phyloP scores from a whole-genome alignment of 148 eudicot species.

The Spergularia bocconei region DNA sequence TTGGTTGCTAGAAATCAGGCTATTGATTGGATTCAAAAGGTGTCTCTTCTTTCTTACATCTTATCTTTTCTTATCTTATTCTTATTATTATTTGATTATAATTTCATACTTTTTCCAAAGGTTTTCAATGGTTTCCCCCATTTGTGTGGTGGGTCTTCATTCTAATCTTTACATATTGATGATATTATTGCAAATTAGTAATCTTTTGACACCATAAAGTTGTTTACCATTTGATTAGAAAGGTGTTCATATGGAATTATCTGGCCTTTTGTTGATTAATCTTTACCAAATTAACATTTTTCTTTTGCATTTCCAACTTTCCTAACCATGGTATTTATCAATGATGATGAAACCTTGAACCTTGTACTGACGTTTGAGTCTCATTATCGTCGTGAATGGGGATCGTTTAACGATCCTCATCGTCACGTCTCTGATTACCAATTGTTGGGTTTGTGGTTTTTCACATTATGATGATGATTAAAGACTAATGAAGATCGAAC shows the following conservation, averaged over 20 bases:
- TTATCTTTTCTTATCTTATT: not conserved
- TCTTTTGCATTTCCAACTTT: conserved; percentile 23
- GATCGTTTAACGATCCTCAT: conserved; percentile 12
- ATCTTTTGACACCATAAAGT: not conserved
- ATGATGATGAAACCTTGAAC: not conserved
- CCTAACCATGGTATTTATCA: not conserved
- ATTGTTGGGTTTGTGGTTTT: not conserved
- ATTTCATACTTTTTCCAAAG: not conserved
- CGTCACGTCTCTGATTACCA: conserved; percentile 8
- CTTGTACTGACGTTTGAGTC: no score
- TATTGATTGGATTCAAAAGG: conserved; percentile 80
- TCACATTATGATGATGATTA: conserved; percentile 3
- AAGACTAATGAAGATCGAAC: not conserved
- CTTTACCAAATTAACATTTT: conserved; percentile 25
- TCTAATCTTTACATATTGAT: not conserved
- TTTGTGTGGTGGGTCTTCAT: not conserved
- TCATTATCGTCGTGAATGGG: not conserved
- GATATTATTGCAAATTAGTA: not conserved
- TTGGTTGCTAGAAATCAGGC: conserved; percentile 55
- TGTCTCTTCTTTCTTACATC: conserved; percentile 20
- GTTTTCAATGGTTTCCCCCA: not conserved
- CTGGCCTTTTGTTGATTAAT: not conserved
- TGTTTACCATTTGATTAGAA: no score
- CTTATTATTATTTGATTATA: not conserved
- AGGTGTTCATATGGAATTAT: no score